Percentiles rank a stretch among this genome's conserved stretches.
Evolutionary conservation across 192 early-diverging fungal species (phyloP).

Genomic region (Mortierella claussenii): DNA sequence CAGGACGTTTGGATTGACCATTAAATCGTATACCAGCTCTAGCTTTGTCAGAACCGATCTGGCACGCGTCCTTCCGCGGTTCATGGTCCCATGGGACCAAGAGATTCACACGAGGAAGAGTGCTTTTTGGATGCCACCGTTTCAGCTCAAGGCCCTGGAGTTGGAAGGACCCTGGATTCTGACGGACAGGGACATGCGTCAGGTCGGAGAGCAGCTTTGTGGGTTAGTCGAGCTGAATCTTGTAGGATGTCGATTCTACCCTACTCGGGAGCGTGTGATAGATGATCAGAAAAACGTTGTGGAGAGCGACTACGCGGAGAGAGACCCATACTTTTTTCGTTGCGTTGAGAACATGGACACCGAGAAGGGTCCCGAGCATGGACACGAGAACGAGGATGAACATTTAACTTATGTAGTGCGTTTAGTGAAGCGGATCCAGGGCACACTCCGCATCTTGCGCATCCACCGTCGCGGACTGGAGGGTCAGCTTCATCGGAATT

Average conservation of each 20-base stretch:
- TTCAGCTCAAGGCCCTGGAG: constrained; percentile 3
- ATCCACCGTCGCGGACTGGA: constrained; percentile 25
- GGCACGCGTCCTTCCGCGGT: constrained; percentile 19
- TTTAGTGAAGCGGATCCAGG: constrained; percentile 5
- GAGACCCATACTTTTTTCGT: too few species aligned
- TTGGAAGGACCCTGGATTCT: constrained; percentile 28
- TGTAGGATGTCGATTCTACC: constrained; percentile 21
- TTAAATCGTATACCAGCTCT: constrained; percentile 27
- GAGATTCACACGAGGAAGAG: not conserved
- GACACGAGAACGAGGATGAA: not conserved
- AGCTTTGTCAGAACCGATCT: constrained; percentile 5
- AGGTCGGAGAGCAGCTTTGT: constrained; percentile 4
- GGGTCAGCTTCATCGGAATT: not conserved
- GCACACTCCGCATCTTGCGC: constrained; percentile 1
- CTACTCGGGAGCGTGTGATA: not conserved
- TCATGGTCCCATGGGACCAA: constrained; percentile 9
- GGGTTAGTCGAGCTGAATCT: constrained; percentile 8
- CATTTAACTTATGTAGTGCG: not conserved
- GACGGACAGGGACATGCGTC: constrained; percentile 6
- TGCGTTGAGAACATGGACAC: not conserved
- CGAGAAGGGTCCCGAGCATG: not conserved
- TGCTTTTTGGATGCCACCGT: too few species aligned
- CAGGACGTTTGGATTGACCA: constrained; percentile 6
- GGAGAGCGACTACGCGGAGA: not conserved
- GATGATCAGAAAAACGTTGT: not conserved